Conservation (phyloP, 2,329 filamentous ascomycete species). For the Thielaviopsis ethacetica region DNA sequence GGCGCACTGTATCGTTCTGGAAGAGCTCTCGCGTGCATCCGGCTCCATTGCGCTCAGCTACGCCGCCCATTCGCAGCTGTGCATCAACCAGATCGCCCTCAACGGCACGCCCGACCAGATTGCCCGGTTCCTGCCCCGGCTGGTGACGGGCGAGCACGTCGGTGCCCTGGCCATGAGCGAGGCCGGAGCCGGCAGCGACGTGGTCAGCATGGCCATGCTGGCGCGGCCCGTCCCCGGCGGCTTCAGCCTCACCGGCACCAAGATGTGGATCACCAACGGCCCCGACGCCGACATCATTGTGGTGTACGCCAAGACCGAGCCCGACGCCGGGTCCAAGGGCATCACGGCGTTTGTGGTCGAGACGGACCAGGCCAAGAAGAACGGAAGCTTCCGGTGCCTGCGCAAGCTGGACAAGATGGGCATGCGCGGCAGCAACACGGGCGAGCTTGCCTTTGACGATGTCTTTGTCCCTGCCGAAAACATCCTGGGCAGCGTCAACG, state of each 20-base stretch:
- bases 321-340: constrained; percentile 65
- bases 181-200: constrained; percentile 77
- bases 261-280: constrained; percentile 99
- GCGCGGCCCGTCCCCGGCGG: constrained; percentile 71
- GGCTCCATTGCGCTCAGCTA: constrained; percentile 79
- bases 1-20: constrained; percentile 88
- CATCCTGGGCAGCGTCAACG: constrained; percentile 63
- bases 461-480: constrained; percentile 79
- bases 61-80: constrained; percentile 88
- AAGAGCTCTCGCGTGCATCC: constrained; percentile 80
- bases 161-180: constrained; percentile 93
- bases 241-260: constrained; percentile 71
- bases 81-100: constrained; percentile 88
- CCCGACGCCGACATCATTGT: constrained; percentile 86
- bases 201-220: constrained; percentile 85
- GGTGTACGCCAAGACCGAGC: constrained; percentile 92
- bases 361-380: constrained; percentile 25
- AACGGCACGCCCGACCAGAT: constrained; percentile 75
- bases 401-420: constrained; percentile 95
- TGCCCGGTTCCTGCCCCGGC: constrained; percentile 56
- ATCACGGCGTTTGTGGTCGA: constrained; percentile 92
- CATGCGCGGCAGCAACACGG: constrained; percentile 94
- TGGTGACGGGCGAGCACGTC: constrained; percentile 66
- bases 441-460: constrained; percentile 78
- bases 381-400: constrained; percentile 67